phyloP scores from a whole-genome alignment of 2,329 filamentous ascomycete species.

The Neonectria coccinea region DNA sequence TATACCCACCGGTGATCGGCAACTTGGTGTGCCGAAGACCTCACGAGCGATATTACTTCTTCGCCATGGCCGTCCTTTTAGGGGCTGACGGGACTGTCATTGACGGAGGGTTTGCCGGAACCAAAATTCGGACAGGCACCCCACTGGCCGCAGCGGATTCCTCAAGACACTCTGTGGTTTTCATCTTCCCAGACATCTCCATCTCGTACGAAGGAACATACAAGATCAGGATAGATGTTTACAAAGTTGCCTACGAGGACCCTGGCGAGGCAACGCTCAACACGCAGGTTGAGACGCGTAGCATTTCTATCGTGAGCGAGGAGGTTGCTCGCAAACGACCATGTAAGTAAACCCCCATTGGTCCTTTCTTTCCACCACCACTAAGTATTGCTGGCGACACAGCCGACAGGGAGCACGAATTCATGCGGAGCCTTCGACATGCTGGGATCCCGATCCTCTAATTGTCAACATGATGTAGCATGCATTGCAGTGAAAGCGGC shows the following conservation, averaged over 20 bases:
- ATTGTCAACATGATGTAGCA: not conserved
- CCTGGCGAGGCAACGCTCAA: conserved; percentile 27
- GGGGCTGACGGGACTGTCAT: conserved; percentile 33
- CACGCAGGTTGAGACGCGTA: conserved; percentile 32
- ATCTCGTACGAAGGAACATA: conserved; percentile 42
- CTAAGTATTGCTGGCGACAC: not conserved
- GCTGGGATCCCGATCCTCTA: not conserved
- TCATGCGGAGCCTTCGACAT: not conserved
- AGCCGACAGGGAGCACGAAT: not conserved
- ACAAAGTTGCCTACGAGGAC: conserved; percentile 35
- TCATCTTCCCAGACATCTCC: conserved; percentile 43
- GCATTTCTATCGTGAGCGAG: conserved; percentile 29
- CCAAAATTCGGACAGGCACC: conserved; percentile 34
- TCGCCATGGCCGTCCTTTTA: conserved; percentile 45
- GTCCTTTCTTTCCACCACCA: accelerated
- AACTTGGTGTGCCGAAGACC: conserved; percentile 25
- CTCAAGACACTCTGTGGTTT: conserved; percentile 32
- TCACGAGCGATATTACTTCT: conserved; percentile 36
- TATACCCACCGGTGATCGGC: conserved; percentile 43
- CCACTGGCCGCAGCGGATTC: conserved; percentile 19
- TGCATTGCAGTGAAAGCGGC: not conserved
- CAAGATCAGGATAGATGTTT: conserved; percentile 46
- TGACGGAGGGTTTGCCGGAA: conserved; percentile 36
- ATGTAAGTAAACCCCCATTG: conserved; percentile 23
- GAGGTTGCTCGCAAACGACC: conserved; percentile 6